Conservation (phyloP, 2,329 filamentous ascomycete genomes). For the Eutypa lata region DNA sequence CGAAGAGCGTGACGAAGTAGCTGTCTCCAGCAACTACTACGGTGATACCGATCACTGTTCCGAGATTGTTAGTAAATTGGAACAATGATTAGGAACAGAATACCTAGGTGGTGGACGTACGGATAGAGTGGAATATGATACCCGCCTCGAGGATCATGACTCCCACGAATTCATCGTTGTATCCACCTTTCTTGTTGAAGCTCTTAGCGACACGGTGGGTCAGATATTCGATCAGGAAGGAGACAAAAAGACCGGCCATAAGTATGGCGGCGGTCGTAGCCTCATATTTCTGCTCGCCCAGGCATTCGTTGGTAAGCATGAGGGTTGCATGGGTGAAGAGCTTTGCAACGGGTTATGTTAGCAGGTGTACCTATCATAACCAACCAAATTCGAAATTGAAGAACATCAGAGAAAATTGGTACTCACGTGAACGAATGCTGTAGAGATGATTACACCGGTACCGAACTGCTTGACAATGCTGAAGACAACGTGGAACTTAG, state of each 20-base stretch:
- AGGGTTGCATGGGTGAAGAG: slow-evolving; percentile 70
- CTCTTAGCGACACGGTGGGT: slow-evolving; percentile 55
- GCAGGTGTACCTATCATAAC: neutral
- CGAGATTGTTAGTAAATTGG: slow-evolving; percentile 6
- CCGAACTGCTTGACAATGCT: slow-evolving; percentile 70
- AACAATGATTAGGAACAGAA: neutral
- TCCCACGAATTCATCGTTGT: slow-evolving; percentile 40
- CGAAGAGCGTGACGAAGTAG: slow-evolving; percentile 55
- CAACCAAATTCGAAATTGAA: no score
- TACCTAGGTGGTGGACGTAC: slow-evolving; percentile 37
- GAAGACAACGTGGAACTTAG: slow-evolving; percentile 48
- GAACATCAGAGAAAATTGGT: neutral
- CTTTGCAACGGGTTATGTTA: slow-evolving; percentile 35
- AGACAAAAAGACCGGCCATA: slow-evolving; percentile 71
- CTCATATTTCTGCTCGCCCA: slow-evolving; percentile 66
- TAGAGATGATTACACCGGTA: slow-evolving; percentile 69
- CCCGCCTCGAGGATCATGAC: slow-evolving; percentile 71
- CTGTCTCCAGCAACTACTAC: slow-evolving; percentile 58
- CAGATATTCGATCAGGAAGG: slow-evolving; percentile 68
- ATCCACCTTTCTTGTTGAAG: slow-evolving; percentile 14
- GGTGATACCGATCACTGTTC: slow-evolving; percentile 58
- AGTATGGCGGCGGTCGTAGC: slow-evolving; percentile 66
- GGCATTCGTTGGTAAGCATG: slow-evolving; percentile 69
- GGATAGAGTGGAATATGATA: slow-evolving; percentile 71
- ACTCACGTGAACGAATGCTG: slow-evolving; percentile 65